Evolutionary conservation across 2,329 filamentous ascomycete species (phyloP).

Genomic region (Didymella segeticola): DNA sequence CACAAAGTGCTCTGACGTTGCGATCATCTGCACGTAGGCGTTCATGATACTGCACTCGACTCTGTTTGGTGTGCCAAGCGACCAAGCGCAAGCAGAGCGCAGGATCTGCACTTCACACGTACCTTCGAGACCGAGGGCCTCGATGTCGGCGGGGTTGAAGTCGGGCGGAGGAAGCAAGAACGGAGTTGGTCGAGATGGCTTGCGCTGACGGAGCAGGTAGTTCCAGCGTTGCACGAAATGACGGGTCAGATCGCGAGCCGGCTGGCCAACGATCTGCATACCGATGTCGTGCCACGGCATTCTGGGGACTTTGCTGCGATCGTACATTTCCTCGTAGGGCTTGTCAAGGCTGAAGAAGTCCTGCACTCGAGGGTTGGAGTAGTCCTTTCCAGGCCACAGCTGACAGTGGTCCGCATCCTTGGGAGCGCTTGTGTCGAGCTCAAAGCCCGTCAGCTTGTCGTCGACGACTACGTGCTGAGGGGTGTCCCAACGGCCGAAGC

Average conservation of each 20-base stretch:
- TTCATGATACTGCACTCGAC: conserved; percentile 95
- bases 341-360: conserved; percentile 94
- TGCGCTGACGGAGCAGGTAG: conserved; percentile 89
- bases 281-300: conserved; percentile 99
- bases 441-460: conserved; percentile 94
- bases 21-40: conserved; percentile 92
- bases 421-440: conserved; percentile 69
- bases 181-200: conserved; percentile 90
- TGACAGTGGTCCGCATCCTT: conserved; percentile 95
- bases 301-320: conserved; percentile 82
- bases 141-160: conserved; percentile 83
- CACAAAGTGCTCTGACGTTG: conserved; percentile 94
- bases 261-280: conserved; percentile 97
- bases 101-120: conserved; percentile 97
- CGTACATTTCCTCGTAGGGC: conserved; percentile 99
- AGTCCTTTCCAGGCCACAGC: conserved; percentile 96
- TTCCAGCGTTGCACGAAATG: conserved; percentile 99
- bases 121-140: conserved; percentile 85
- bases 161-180: conserved; percentile 94
- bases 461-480: conserved; percentile 90
- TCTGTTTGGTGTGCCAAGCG: conserved; percentile 80
- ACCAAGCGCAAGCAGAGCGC: conserved; percentile 90
- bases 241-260: conserved; percentile 88
- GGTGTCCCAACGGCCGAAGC: conserved; percentile 96
- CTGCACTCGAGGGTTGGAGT: conserved; percentile 93